These are phyloP conservation scores for Yarrowia divulgata DNA, from an alignment of 805 yeast species.

Conservation along the genomic window DNA sequence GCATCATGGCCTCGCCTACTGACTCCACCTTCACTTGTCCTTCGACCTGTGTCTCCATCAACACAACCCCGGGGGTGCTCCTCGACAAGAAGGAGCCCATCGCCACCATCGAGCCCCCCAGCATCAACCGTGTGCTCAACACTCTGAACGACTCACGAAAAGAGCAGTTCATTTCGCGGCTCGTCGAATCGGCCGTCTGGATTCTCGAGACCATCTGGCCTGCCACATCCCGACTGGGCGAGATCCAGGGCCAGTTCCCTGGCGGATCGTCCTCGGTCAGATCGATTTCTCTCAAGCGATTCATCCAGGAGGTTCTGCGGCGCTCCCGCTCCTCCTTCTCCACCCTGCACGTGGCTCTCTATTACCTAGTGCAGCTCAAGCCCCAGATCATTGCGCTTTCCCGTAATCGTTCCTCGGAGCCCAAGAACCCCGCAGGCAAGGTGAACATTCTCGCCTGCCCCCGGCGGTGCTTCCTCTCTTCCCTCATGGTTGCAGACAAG, in stretches of 20 bases:
- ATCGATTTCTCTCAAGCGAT: slow-evolving; percentile 50
- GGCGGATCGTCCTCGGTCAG: slow-evolving; percentile 41
- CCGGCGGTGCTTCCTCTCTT: slow-evolving; percentile 69
- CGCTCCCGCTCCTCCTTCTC: slow-evolving; percentile 66
- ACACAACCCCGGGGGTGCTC: slow-evolving; percentile 27
- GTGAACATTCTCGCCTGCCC: slow-evolving; percentile 55
- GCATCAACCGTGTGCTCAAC: slow-evolving; percentile 30
- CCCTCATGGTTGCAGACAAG: slow-evolving; percentile 75
- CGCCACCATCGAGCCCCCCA: slow-evolving; percentile 17
- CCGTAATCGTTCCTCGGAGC: slow-evolving; percentile 7
- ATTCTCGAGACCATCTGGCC: slow-evolving; percentile 50
- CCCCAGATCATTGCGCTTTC: slow-evolving; percentile 43
- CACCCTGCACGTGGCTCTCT: slow-evolving; percentile 70
- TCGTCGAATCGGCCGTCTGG: slow-evolving; percentile 47
- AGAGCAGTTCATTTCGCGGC: slow-evolving; percentile 36
- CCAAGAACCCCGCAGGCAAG: slow-evolving; percentile 11
- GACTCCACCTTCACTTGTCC: slow-evolving; percentile 36
- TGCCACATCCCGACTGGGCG: slow-evolving; percentile 40
- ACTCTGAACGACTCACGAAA: slow-evolving; percentile 21
- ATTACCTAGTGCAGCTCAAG: slow-evolving; percentile 63
- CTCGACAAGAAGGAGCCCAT: slow-evolving; percentile 27
- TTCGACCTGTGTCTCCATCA: slow-evolving; percentile 32
- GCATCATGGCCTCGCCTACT: slow-evolving; percentile 34
- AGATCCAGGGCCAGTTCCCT: slow-evolving; percentile 40
- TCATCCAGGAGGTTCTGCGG: slow-evolving; percentile 53